Evolutionary conservation across 1,284 basidiomycete species (phyloP).

Genomic region (Austroboletus niveus): DNA sequence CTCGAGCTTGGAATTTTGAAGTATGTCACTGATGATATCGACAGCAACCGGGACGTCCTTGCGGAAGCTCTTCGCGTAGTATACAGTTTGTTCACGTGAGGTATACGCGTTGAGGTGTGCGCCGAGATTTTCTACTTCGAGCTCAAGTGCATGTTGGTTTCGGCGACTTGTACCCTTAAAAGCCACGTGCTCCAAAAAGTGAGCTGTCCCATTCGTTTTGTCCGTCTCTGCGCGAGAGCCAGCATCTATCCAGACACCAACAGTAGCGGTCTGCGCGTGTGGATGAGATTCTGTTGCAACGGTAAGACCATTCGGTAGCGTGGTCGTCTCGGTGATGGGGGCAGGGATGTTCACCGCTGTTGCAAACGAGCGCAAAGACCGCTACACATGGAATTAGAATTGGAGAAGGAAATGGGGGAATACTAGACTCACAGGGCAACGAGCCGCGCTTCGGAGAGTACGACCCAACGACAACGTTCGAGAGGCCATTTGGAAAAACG

Average conservation of each 20-base stretch:
- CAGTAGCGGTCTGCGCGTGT: conserved; percentile 95
- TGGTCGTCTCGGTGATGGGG: conserved; percentile 85
- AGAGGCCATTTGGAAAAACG: conserved; percentile 51
- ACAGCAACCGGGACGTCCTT: conserved; percentile 92
- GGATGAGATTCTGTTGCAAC: conserved; percentile 91
- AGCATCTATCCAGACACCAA: conserved; percentile 99
- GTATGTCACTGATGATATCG: conserved; percentile 97
- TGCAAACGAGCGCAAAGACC: conserved; percentile 59
- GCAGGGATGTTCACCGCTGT: conserved; percentile 65
- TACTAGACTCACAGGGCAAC: conserved; percentile 47
- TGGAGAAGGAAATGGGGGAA: background rate
- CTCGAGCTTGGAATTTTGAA: conserved; percentile 98
- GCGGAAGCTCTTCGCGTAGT: conserved; percentile 98
- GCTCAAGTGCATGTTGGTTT: conserved; percentile 89
- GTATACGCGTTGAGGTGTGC: conserved; percentile 99
- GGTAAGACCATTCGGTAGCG: conserved; percentile 90
- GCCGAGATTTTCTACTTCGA: conserved; percentile 98
- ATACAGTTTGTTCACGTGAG: conserved; percentile 98
- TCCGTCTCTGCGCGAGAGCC: conserved; percentile 96
- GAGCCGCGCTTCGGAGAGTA: conserved; percentile 56
- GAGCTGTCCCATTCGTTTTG: conserved; percentile 93
- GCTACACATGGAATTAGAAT: conserved; percentile 20
- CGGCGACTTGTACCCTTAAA: conserved; percentile 93
- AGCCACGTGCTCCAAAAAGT: conserved; percentile 99
- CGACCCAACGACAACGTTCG: conserved; percentile 65